Conservation (phyloP, 2,329 filamentous ascomycete genomes). For the Lomentospora prolificans region DNA sequence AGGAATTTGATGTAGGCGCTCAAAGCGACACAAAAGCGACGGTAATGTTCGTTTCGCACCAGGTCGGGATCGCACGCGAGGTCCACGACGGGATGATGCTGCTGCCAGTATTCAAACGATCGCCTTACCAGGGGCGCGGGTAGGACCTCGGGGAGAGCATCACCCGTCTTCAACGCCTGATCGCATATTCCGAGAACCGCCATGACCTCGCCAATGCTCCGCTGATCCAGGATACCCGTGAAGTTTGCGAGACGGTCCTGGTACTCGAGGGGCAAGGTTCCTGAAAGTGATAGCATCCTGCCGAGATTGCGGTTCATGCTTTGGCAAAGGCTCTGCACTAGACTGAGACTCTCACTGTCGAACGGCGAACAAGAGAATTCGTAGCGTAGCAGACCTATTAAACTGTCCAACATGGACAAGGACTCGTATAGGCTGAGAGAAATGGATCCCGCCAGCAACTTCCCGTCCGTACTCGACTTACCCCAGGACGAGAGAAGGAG, state of each 20-base stretch:
- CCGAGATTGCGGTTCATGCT: slow-evolving; percentile 24
- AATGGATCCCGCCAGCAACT: slow-evolving; percentile 19
- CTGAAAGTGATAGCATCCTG: slow-evolving; percentile 22
- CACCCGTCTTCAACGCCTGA: slow-evolving; percentile 35
- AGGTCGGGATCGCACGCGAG: slow-evolving; percentile 16
- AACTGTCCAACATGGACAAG: slow-evolving; percentile 16
- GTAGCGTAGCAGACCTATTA: slow-evolving; percentile 19
- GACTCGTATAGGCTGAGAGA: slow-evolving; percentile 21
- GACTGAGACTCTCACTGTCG: slow-evolving; percentile 19
- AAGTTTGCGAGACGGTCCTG: slow-evolving; percentile 27
- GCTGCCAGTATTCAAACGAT: slow-evolving; percentile 18
- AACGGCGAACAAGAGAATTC: slow-evolving; percentile 22
- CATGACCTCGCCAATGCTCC: slow-evolving; percentile 39
- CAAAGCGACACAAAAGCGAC: slow-evolving; percentile 35
- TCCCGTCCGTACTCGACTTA: slow-evolving; percentile 19
- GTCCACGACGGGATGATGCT: slow-evolving; percentile 17
- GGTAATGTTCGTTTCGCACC: slow-evolving; percentile 30
- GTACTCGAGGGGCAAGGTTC: slow-evolving; percentile 26
- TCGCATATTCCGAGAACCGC: slow-evolving; percentile 36
- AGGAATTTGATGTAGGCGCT: slow-evolving; percentile 34
- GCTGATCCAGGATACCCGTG: slow-evolving; percentile 30
- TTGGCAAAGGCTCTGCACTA: slow-evolving; percentile 19
- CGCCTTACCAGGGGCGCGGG: slow-evolving; percentile 34
- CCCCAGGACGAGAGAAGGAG: slow-evolving; percentile 35
- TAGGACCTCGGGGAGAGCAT: slow-evolving; percentile 35